Conservation (phyloP, 2,329 filamentous ascomycete genomes). For the Cryphonectria radicalis region DNA sequence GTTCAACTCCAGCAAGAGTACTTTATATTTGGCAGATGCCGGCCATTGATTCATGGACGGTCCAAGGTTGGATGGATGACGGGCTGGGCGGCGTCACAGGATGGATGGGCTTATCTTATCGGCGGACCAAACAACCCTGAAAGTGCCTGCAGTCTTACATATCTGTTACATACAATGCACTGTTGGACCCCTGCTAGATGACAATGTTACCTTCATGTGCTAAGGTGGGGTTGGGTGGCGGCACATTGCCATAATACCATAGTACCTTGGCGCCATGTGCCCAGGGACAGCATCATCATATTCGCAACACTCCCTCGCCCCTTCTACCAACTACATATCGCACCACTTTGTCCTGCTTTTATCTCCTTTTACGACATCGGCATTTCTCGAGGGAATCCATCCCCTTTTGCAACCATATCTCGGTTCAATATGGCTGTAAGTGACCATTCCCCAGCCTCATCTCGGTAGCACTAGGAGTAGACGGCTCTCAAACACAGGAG, state of each 20-base stretch:
- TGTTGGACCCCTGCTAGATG: not conserved
- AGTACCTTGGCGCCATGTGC: slow-evolving; percentile 1
- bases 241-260: too few relatives aligned
- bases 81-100: slow-evolving; percentile 8
- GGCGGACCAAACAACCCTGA: not conserved
- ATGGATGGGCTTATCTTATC: slow-evolving; percentile 18
- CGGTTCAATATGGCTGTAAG: slow-evolving; percentile 31
- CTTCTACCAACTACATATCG: not conserved
- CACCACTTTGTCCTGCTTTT: not conserved
- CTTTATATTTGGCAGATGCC: not conserved
- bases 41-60: not conserved
- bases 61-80: slow-evolving; percentile 6
- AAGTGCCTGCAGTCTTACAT: slow-evolving; percentile 15
- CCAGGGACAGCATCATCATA: slow-evolving; percentile 1
- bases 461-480: slow-evolving; percentile 27
- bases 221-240: not conserved
- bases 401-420: slow-evolving; percentile 16
- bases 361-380: slow-evolving; percentile 2
- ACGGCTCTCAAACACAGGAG: slow-evolving; percentile 21
- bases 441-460: slow-evolving; percentile 23
- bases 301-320: slow-evolving; percentile 6
- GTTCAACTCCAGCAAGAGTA: not conserved
- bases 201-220: not conserved
- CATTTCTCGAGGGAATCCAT: slow-evolving; percentile 2
- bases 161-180: not conserved